These are phyloP conservation scores for Pseudognaphalium luteoalbum DNA, from an alignment of 129 eudicot genomes.

Conservation along the genomic window DNA sequence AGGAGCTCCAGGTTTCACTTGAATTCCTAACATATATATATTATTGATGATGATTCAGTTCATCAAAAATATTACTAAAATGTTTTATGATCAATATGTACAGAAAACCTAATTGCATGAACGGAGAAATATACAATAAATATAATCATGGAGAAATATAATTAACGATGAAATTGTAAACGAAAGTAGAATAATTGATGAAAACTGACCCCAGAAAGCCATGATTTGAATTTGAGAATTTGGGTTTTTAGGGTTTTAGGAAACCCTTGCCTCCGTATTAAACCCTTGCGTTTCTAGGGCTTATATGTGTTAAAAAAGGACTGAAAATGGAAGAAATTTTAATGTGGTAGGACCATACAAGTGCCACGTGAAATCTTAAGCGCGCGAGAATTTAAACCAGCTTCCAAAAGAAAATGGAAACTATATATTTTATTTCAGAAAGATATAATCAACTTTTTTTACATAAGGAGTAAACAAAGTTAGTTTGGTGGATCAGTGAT, in stretches of 20 bases:
- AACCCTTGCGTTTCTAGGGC: conserved; percentile 28
- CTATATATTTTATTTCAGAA: too few species aligned
- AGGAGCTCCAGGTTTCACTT: conserved; percentile 84
- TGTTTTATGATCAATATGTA: neutral
- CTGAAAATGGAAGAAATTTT: neutral
- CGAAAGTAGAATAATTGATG: neutral
- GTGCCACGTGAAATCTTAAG: neutral
- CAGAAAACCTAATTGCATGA: conserved; percentile 3
- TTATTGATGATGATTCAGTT: neutral
- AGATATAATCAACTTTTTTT: too few species aligned
- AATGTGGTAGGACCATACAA: neutral
- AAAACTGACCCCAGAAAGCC: conserved; percentile 38
- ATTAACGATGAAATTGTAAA: neutral
- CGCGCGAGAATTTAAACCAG: neutral
- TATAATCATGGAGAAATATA: neutral
- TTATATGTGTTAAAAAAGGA: conserved; percentile 5
- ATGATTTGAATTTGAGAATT: conserved; percentile 10
- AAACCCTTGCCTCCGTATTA: neutral
- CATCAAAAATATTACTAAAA: neutral
- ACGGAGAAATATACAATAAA: conserved; percentile 3
- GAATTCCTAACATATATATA: conserved; percentile 50
- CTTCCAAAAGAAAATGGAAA: neutral
- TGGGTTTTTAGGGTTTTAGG: neutral
- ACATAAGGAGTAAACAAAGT: too few species aligned
- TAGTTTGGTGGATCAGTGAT: too few species aligned